Percentiles rank a stretch among this genome's conserved stretches.
Evolutionary conservation across 2,329 filamentous ascomycete genomes (phyloP).

Genomic region (Phaeomoniella chlamydospora): DNA sequence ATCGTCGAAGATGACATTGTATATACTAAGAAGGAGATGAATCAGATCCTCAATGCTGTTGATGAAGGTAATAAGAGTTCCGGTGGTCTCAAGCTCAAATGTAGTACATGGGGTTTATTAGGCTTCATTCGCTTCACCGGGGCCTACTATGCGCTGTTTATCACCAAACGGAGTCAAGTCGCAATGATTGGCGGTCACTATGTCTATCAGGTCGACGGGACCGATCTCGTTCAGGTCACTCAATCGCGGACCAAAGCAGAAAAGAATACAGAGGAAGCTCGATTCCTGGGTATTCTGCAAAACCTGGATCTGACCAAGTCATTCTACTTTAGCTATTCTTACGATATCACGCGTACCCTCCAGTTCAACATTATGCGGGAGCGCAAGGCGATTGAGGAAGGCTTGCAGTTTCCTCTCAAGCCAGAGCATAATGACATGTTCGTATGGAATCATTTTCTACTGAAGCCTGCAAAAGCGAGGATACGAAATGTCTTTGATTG

Average conservation of each 20-base stretch:
- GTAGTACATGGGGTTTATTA: constrained; percentile 82
- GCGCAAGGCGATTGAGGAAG: constrained; percentile 53
- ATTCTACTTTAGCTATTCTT: constrained; percentile 98
- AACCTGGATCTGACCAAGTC: constrained; percentile 81
- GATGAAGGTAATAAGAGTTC: constrained; percentile 88
- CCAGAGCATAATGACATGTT: constrained; percentile 87
- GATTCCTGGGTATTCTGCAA: constrained; percentile 77
- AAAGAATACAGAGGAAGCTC: constrained; percentile 72
- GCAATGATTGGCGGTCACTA: constrained; percentile 95
- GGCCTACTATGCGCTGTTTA: constrained; percentile 90
- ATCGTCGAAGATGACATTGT: constrained; percentile 91
- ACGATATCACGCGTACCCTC: constrained; percentile 82
- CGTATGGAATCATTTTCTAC: constrained; percentile 87
- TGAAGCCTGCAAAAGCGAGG: constrained; percentile 55
- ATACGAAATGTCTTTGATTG: constrained; percentile 81
- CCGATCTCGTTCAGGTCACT: constrained; percentile 77
- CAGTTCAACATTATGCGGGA: constrained; percentile 85
- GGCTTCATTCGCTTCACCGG: constrained; percentile 95
- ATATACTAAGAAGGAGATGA: constrained; percentile 86
- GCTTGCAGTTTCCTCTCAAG: constrained; percentile 41
- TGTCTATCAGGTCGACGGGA: constrained; percentile 87
- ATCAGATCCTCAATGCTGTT: constrained; percentile 80
- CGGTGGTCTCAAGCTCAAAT: constrained; percentile 78
- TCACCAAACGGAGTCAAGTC: constrained; percentile 90
- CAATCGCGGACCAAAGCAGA: constrained; percentile 60